A percentile compares a stretch with the other conserved stretches of the same genome.
These are phyloP conservation scores for Conticribra weissflogii DNA, from an alignment of 108 stramenopile species.

Conservation along the genomic window DNA sequence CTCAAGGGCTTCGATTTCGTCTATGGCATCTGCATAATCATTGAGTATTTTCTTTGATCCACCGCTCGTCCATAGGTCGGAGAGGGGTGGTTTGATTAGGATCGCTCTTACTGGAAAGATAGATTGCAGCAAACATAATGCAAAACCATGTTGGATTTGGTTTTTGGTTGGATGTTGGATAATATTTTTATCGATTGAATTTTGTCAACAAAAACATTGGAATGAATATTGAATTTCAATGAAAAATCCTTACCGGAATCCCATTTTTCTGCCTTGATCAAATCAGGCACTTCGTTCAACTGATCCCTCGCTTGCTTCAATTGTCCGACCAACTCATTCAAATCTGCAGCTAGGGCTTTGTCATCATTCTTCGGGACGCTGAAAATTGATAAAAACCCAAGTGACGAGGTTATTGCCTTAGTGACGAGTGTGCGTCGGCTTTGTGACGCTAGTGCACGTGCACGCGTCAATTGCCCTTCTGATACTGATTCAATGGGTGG, in stretches of 20 bases:
- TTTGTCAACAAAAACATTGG: no score
- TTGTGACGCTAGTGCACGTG: no score
- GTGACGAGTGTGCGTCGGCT: constrained; percentile 11
- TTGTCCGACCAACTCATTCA: constrained; percentile 25
- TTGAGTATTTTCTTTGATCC: constrained; percentile 44
- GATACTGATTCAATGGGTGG: background rate
- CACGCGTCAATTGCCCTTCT: no score
- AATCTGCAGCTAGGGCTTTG: constrained; percentile 22
- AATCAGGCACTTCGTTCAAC: constrained; percentile 60
- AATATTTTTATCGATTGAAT: background rate
- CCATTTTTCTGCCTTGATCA: constrained; percentile 84
- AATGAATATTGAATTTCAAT: no score
- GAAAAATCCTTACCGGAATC: constrained; percentile 51
- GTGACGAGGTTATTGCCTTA: no score
- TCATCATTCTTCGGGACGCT: constrained; percentile 6
- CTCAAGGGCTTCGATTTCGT: constrained; percentile 81
- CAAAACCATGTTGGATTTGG: no score
- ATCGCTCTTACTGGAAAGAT: constrained; percentile 58
- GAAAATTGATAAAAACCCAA: background rate
- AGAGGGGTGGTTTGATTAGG: constrained; percentile 64
- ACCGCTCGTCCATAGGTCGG: constrained; percentile 59
- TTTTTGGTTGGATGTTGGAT: constrained; percentile 1
- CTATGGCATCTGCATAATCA: constrained; percentile 70
- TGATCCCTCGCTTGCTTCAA: constrained; percentile 57
- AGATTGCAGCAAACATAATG: no score